Evolutionary conservation across 139 green algal species (phyloP).

Genomic region (Asterochloris sp.): DNA sequence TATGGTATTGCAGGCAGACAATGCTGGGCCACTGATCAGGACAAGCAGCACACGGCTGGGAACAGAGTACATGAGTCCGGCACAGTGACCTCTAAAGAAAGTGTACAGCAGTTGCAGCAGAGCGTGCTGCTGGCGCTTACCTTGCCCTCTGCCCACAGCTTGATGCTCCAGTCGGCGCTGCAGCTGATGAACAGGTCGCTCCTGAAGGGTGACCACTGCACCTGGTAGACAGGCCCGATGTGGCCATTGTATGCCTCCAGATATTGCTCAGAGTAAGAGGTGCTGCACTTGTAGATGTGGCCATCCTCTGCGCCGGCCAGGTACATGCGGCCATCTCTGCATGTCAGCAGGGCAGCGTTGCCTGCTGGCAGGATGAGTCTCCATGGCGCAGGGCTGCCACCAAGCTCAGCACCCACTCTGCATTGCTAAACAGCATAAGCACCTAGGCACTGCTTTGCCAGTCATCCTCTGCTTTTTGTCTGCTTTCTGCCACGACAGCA

Average conservation of each 20-base stretch:
- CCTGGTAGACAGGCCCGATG: slow-evolving; percentile 69
- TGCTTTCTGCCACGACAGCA: too few species aligned
- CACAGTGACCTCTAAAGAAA: neutral
- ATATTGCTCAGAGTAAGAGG: slow-evolving; percentile 80
- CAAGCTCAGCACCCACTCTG: too few species aligned
- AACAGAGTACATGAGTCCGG: too few species aligned
- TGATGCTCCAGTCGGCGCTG: slow-evolving; percentile 76
- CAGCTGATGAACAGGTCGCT: slow-evolving; percentile 66
- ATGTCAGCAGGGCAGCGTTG: neutral
- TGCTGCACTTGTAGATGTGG: slow-evolving; percentile 80
- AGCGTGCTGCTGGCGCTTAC: neutral
- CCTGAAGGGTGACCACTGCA: slow-evolving; percentile 75
- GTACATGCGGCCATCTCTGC: slow-evolving; percentile 14
- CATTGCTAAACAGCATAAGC: too few species aligned
- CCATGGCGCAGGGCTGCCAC: too few species aligned
- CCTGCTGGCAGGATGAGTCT: neutral
- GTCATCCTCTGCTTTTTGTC: too few species aligned
- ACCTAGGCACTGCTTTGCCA: too few species aligned
- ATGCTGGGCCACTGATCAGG: too few species aligned
- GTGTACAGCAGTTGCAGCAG: neutral
- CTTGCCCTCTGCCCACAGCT: slow-evolving; percentile 68
- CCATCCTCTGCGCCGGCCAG: slow-evolving; percentile 80
- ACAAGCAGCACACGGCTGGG: too few species aligned
- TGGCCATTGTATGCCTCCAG: slow-evolving; percentile 74
- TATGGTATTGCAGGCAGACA: too few species aligned